Percentiles rank a stretch among this genome's conserved stretches.
Evolutionary conservation across 2,329 filamentous ascomycete genomes (phyloP).

Genomic region (Colletotrichum tamarilloi): DNA sequence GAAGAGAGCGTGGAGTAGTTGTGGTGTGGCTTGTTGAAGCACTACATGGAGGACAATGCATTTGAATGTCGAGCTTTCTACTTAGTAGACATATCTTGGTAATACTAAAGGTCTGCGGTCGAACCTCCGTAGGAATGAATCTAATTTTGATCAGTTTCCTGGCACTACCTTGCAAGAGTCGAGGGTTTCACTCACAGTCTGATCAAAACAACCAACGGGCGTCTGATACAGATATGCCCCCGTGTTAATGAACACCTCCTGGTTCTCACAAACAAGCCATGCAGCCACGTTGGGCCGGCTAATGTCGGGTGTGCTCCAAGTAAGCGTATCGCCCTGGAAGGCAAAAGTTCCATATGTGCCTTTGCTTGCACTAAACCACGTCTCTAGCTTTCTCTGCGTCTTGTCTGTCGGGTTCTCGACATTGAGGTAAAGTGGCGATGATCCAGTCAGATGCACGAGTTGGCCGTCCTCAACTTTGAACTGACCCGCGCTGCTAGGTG

Average conservation of each 20-base stretch:
- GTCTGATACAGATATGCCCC: constrained; percentile 69
- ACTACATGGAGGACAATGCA: neutral
- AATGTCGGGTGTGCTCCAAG: constrained; percentile 62
- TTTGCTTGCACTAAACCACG: constrained; percentile 61
- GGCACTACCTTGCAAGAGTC: neutral
- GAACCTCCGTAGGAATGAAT: constrained; percentile 36
- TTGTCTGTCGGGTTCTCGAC: constrained; percentile 59
- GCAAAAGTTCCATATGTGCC: constrained; percentile 67
- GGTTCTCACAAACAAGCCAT: constrained; percentile 67
- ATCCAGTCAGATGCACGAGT: constrained; percentile 61
- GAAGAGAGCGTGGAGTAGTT: neutral
- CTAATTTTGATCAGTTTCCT: neutral
- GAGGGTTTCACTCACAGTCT: constrained; percentile 57
- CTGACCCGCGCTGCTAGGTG: constrained; percentile 65
- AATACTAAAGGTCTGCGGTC: constrained; percentile 25
- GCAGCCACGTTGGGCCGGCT: constrained; percentile 65
- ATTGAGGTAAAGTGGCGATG: constrained; percentile 55
- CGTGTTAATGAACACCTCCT: constrained; percentile 67
- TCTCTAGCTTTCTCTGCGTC: constrained; percentile 58
- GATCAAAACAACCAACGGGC: constrained; percentile 66
- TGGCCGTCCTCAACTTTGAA: constrained; percentile 67
- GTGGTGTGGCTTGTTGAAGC: neutral
- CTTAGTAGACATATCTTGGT: neutral
- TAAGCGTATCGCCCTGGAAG: constrained; percentile 68
- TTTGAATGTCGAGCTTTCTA: neutral